These are phyloP conservation scores for Lenwebbia sp. DNA, from an alignment of 345 rosid species.

Conservation along the genomic window DNA sequence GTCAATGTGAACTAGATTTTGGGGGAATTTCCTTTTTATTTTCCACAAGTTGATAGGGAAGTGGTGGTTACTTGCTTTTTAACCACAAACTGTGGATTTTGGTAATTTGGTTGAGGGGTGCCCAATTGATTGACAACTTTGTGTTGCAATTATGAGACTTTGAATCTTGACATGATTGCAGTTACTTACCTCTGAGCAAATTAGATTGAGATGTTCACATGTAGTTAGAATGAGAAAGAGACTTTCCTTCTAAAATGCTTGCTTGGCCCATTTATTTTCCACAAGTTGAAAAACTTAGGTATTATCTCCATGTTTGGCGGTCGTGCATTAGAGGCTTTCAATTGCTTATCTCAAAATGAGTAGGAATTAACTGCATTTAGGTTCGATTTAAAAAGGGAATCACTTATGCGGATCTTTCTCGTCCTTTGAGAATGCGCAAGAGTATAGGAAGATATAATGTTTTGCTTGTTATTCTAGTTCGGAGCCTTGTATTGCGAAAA, in stretches of 20 bases:
- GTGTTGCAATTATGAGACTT: not conserved
- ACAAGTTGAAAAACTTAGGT: not conserved
- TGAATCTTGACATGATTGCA: not conserved
- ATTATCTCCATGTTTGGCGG: not conserved
- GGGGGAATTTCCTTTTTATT: not conserved
- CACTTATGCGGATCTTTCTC: rapidly evolving
- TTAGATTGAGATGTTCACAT: not conserved
- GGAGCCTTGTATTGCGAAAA: not conserved
- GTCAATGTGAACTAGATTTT: not conserved
- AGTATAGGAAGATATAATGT: not conserved
- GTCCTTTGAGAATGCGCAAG: not conserved
- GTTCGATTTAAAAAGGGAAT: not conserved
- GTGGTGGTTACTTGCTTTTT: not conserved
- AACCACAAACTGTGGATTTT: not conserved
- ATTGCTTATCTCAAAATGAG: not conserved
- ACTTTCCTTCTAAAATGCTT: not conserved
- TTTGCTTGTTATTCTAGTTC: not conserved
- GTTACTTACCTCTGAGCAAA: not conserved
- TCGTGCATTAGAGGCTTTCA: not conserved
- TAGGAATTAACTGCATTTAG: not conserved
- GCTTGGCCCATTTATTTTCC: not conserved
- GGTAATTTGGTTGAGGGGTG: not conserved
- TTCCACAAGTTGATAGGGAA: not conserved
- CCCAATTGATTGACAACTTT: not conserved
- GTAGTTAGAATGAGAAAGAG: not conserved